phyloP scores from a whole-genome alignment of 345 rosid genomes.

The Aquilaria yunnanensis region DNA sequence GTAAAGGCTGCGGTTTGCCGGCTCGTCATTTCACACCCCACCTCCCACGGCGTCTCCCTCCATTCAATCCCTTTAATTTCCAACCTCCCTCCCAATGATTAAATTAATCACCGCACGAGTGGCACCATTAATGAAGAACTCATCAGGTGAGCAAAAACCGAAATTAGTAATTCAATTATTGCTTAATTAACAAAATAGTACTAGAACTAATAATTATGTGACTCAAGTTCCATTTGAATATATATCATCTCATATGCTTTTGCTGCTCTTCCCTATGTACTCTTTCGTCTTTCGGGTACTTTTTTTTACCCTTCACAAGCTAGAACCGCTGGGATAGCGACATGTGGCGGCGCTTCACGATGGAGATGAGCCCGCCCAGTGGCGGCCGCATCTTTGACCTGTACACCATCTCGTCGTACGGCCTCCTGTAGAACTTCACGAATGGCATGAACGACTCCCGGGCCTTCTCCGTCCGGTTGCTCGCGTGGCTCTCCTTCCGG shows the following conservation, averaged over 20 bases:
- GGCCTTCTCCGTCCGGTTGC: conserved; percentile 43
- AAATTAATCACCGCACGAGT: conserved; percentile 18
- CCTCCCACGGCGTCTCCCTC: conserved; percentile 45
- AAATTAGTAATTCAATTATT: too few species aligned
- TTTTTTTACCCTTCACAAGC: background rate
- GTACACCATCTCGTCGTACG: conserved; percentile 90
- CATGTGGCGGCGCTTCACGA: conserved; percentile 77
- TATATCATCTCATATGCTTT: too few species aligned
- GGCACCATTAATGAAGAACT: background rate
- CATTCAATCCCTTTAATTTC: conserved; percentile 1
- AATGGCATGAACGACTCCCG: conserved; percentile 78
- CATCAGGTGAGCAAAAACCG: too few species aligned
- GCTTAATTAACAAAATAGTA: conserved; percentile 22
- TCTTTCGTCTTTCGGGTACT: conserved; percentile 20
- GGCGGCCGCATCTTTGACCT: conserved; percentile 89
- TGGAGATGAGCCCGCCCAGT: conserved; percentile 80
- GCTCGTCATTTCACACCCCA: conserved; percentile 46
- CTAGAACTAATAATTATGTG: conserved; percentile 13
- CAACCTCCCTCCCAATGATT: background rate
- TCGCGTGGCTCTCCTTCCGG: conserved; percentile 51
- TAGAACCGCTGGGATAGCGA: conserved; percentile 89
- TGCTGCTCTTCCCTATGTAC: background rate
- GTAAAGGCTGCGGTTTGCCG: too few species aligned
- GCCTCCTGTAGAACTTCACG: conserved; percentile 65
- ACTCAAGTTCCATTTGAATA: conserved; percentile 4